Evolutionary conservation across 805 yeast species (phyloP), one percentile per base, ranked within the genome.

Genomic region (Candida succiphila): DNA sequence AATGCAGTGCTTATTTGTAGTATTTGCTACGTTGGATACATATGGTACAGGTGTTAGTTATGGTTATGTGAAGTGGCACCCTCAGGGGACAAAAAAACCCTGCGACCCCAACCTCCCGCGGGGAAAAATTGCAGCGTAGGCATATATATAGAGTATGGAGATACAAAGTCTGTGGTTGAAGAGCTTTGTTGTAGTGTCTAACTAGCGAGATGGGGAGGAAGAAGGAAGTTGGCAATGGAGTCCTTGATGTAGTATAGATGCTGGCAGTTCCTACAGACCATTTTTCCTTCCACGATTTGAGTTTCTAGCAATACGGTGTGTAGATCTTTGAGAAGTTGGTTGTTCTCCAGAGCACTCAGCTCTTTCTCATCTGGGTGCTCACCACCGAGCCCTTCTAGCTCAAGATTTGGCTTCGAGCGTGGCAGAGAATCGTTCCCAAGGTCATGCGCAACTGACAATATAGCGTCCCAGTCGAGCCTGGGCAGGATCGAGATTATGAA

Each of bases 231-330:
- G 24, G 99, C 96, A 46, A 92, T 87, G 33, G 92, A 76, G 64
- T 86, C 88, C 59, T 88, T 89, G 61, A 92, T 82, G 61, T 81
- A 75, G 59, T 88, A 92, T 7, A 82, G 65, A 56, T 89, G 96
- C 1, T 74, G 78, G 54, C 99, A 92, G 58, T 79, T 79, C 17
- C 69, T 65, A 54, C 99, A 92, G 10, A 65, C 65, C 97, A 92
- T 86, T 47, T 78, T 76, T 3, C 98, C 99, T 46, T 88, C 89
- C 8, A 68, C 53, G 34, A 92, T 84, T 40, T 78, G 86, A 1
- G 96, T 89, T 53, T 89, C 96, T 26, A 92, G 58, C 35, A 89
- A 67, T 39, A 89, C 60, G 3, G 68, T 58, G 52, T 89, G 97
- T 42, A 92, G 63, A 43, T 87, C 95, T 39, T 61, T 69, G 45